Percentiles rank a stretch among this genome's conserved stretches.
These are phyloP conservation scores for Cryphonectria naterciae DNA, from an alignment of 2,329 filamentous ascomycete genomes.

Conservation along the genomic window DNA sequence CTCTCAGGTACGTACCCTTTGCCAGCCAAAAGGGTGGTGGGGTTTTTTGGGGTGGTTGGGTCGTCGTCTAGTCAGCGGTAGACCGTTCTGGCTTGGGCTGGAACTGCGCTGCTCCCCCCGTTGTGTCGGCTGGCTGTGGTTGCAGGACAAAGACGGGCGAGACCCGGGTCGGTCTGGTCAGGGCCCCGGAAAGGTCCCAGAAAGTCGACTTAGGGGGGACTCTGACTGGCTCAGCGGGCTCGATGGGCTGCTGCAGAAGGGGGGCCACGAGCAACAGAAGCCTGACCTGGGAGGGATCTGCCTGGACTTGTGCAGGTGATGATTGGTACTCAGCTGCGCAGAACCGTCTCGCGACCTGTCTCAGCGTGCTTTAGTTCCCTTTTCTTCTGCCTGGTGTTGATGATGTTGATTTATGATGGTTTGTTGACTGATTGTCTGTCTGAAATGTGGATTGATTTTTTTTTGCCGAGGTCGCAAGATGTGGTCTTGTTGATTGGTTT, in stretches of 20 bases:
- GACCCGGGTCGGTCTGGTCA: constrained; percentile 28
- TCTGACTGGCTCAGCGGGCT: constrained; percentile 29
- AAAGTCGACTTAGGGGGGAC: neutral
- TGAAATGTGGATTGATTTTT: neutral
- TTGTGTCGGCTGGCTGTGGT: constrained; percentile 19
- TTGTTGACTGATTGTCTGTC: neutral
- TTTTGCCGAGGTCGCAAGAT: neutral
- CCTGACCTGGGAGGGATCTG: constrained; percentile 22
- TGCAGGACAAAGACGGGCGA: constrained; percentile 13
- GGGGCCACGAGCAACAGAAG: constrained; percentile 29
- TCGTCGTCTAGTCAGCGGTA: constrained; percentile 25
- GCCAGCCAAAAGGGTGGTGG: neutral
- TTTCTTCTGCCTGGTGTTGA: constrained; percentile 10
- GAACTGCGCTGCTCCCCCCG: constrained; percentile 3
- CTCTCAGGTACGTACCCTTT: neutral
- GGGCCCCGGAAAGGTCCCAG: neutral
- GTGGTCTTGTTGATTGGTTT: neutral
- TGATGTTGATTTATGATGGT: neutral
- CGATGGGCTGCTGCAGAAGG: constrained; percentile 10
- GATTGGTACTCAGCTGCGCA: constrained; percentile 26
- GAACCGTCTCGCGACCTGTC: constrained; percentile 26
- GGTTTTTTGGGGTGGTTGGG: constrained; percentile 6
- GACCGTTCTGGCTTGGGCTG: constrained; percentile 28
- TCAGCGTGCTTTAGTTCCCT: constrained; percentile 17
- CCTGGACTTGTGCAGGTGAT: constrained; percentile 8